Evolutionary conservation across 2,329 filamentous ascomycete genomes (phyloP), one percentile per base, ranked within the genome.

Genomic region (Xylaria sp.): DNA sequence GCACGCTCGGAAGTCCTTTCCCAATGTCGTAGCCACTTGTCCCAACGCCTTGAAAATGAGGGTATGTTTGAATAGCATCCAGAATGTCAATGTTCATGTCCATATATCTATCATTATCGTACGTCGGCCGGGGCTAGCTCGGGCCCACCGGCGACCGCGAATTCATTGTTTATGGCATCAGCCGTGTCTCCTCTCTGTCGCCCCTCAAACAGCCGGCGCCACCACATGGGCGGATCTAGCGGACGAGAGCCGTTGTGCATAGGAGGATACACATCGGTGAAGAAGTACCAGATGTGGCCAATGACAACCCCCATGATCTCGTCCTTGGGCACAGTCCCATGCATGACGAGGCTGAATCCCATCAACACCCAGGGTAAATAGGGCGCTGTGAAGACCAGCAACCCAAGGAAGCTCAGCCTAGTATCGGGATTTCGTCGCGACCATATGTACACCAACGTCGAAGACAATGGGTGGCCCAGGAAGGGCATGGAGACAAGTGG

Each of bases 211-310:
- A 98, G 77, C 50, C 94, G 87, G 66, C 92, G 88, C 95, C 95
- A 99, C 91, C 93, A 98, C 68, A 84, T 83, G 0, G 96, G 96
- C 44, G 96, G 95, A 75, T 97, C 95, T 57, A 99, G 85, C 0
- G 96, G 96, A 65, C 93, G 87, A 60, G 92, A 91, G 21, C 93
- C 93, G 71, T 92, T 90, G 81, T 98, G 93, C 51, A 98, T 87
- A 2, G 94, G 92, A 3, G 96, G 96, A 80, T 97, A 99, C 18
- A 99, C 94, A 79, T 99, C 96, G 68, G 91, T 93, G 81, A 98
- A 98, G 83, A 98, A 99, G 81, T 98, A 99, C 92, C 94, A 98
- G 48, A 98, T 87, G 81, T 99, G 96, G 10, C 96, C 96, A 47
- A 98, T 94, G 10, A 96, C 90, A 18, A 98, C 93, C 3, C 96